Evolutionary conservation across 345 rosid genomes (phyloP).

Genomic region (Lepidium didymum): DNA sequence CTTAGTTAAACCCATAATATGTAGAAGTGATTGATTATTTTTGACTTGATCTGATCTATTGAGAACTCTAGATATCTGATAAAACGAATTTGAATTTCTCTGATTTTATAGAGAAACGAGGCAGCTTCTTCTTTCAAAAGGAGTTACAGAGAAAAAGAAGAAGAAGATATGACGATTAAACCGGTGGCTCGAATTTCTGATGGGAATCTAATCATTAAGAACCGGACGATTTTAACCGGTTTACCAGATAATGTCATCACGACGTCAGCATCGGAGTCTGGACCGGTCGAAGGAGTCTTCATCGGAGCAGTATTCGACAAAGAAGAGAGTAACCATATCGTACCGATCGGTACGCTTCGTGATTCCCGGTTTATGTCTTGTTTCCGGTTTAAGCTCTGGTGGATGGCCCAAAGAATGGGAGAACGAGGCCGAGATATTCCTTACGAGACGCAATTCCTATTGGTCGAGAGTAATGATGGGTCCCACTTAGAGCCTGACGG

Average conservation of each 20-base stretch:
- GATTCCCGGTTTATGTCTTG: conserved; percentile 86
- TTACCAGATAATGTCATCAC: conserved; percentile 70
- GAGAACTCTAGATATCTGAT: background rate
- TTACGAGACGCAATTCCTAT: conserved; percentile 74
- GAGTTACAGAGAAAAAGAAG: conserved; percentile 14
- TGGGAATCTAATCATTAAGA: conserved; percentile 52
- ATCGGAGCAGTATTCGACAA: conserved; percentile 61
- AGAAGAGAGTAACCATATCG: conserved; percentile 57
- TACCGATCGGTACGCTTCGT: conserved; percentile 54
- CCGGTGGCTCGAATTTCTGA: conserved; percentile 66
- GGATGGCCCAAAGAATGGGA: conserved; percentile 99
- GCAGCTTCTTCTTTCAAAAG: conserved; percentile 18
- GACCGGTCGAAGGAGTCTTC: conserved; percentile 71
- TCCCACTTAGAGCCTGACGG: conserved; percentile 62
- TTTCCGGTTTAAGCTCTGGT: conserved; percentile 92
- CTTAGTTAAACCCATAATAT: background rate
- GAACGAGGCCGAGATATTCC: conserved; percentile 69
- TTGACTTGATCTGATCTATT: background rate
- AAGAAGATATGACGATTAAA: conserved; percentile 67
- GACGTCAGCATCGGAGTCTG: conserved; percentile 54
- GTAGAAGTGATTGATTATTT: background rate
- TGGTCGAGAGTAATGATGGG: conserved; percentile 66
- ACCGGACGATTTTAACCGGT: conserved; percentile 54
- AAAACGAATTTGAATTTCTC: too few species aligned
- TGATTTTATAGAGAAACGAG: conserved; percentile 37